Conservation (phyloP, 768 basidiomycete species). For the Porpolomopsis calyptriformis region DNA sequence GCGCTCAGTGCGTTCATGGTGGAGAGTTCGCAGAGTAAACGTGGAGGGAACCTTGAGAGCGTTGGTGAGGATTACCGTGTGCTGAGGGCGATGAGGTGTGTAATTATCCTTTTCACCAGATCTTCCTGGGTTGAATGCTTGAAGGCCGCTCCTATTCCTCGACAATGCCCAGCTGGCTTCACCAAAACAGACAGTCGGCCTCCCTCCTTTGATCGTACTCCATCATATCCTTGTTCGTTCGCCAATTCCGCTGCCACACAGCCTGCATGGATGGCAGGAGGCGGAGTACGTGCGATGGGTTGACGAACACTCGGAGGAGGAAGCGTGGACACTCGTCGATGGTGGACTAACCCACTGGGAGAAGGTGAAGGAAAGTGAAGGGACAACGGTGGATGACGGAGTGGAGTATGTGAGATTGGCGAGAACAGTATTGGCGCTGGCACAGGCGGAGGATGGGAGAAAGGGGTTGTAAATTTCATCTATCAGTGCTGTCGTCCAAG, state of each 20-base stretch:
- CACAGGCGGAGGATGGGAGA: conserved; percentile 9
- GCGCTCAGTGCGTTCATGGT: conserved; percentile 70
- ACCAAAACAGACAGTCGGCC: conserved; percentile 54
- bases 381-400: conserved; percentile 34
- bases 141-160: conserved; percentile 80
- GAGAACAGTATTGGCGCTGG: conserved; percentile 52
- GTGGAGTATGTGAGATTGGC: conserved; percentile 60
- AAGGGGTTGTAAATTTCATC: not conserved
- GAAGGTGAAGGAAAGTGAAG: conserved; percentile 51
- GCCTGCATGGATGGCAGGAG: conserved; percentile 88
- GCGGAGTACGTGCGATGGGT: conserved; percentile 95
- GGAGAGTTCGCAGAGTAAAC: conserved; percentile 45
- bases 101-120: conserved; percentile 7
- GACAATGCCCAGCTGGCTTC: conserved; percentile 64
- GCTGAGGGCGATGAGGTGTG: conserved; percentile 78
- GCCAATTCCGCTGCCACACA: conserved; percentile 77
- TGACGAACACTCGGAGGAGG: conserved; percentile 76
- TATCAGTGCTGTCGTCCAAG: not conserved
- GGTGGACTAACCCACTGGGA: conserved; percentile 73
- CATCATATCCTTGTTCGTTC: conserved; percentile 90
- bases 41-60: conserved; percentile 56
- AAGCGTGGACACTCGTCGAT: conserved; percentile 73
- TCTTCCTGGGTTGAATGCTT: conserved; percentile 1
- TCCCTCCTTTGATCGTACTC: conserved; percentile 81
- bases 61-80: conserved; percentile 83